Evolutionary conservation across 768 basidiomycete species (phyloP), one percentile per base, ranked within the genome.

Genomic region (Leccinum longicurvipes): DNA sequence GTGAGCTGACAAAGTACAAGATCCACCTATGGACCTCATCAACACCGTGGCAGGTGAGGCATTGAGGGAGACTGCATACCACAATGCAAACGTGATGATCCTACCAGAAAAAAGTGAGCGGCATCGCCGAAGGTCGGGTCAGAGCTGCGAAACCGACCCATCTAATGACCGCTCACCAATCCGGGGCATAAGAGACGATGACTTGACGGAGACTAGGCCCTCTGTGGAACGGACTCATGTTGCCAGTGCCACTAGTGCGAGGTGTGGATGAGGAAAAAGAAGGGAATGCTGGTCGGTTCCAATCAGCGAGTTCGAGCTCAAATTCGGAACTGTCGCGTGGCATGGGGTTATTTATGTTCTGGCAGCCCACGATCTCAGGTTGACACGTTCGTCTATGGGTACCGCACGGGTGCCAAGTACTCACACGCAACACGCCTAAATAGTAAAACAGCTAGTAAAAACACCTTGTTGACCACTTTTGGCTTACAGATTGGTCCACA

Each of bases 111-210:
- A 41, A 28, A 29, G 19, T 14, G 21, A 6, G 10, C 31, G n/a
- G n/a, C 15, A 34, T 8, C 5, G n/a, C n/a, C n/a, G n/a, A n/a
- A n/a, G n/a, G n/a, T n/a, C 23, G 24, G 9, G 25, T 59, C 48
- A 59, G 51, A 31, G 42, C 6, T 21, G 23, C 17, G 24, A 29
- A 14, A 34, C 19, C 8, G 1, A n/a, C 25, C 23, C 36, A 8
- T 47, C 4, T 2, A 17, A 2, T 19, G 17, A 14, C 31, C 25
- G 24, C 82, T 63, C 65, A 89, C 89, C 90, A 92, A 66, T 92
- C 90, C 0, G 86, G 84, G 12, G 82, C 78, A 72, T 91, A 91
- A 0, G 86, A 86, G 8, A 77, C 23, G 29, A 63, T 2, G 48
- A 60, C 51, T 28, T 56, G 61, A 19, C 60, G 57, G 23, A 72